Evolutionary conservation across 805 yeast genomes (phyloP).

Genomic region (Candida ficus): DNA sequence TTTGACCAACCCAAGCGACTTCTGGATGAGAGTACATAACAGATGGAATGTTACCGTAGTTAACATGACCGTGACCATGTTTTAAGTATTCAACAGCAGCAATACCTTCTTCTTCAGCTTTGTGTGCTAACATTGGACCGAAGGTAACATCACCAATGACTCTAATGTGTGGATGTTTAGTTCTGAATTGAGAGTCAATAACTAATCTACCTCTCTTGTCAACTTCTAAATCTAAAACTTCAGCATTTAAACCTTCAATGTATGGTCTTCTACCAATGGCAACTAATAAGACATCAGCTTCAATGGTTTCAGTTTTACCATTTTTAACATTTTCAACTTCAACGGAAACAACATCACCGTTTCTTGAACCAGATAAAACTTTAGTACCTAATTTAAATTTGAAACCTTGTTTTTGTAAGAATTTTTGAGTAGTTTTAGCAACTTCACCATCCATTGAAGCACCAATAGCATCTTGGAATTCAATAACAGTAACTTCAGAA

Average conservation of each 20-base stretch:
- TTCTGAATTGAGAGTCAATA: conserved; percentile 88
- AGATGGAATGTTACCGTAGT: conserved; percentile 95
- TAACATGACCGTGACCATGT: conserved; percentile 94
- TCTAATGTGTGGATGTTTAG: conserved; percentile 89
- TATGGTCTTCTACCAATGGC: conserved; percentile 99
- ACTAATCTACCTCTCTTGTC: conserved; percentile 93
- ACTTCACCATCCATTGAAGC: conserved; percentile 98
- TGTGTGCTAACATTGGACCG: conserved; percentile 99
- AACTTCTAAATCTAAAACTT: conserved; percentile 80
- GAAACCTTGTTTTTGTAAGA: conserved; percentile 90
- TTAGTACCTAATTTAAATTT: conserved; percentile 90
- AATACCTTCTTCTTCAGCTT: conserved; percentile 99
- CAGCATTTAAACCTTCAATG: conserved; percentile 84
- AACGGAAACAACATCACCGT: conserved; percentile 82
- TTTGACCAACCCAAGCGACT: conserved; percentile 99
- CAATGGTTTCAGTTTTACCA: conserved; percentile 73
- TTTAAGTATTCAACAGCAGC: conserved; percentile 96
- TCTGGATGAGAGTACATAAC: conserved; percentile 99
- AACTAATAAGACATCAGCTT: conserved; percentile 90
- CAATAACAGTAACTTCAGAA: conserved; percentile 89
- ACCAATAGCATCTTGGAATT: conserved; percentile 87
- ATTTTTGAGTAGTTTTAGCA: conserved; percentile 82
- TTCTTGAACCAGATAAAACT: conserved; percentile 80
- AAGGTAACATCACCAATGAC: conserved; percentile 98
- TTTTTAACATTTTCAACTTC: conserved; percentile 86